A percentile compares a stretch with the other conserved stretches of the same genome.
phyloP scores from a whole-genome alignment of 2,329 filamentous ascomycete species.

The Colletotrichum liaoningense region DNA sequence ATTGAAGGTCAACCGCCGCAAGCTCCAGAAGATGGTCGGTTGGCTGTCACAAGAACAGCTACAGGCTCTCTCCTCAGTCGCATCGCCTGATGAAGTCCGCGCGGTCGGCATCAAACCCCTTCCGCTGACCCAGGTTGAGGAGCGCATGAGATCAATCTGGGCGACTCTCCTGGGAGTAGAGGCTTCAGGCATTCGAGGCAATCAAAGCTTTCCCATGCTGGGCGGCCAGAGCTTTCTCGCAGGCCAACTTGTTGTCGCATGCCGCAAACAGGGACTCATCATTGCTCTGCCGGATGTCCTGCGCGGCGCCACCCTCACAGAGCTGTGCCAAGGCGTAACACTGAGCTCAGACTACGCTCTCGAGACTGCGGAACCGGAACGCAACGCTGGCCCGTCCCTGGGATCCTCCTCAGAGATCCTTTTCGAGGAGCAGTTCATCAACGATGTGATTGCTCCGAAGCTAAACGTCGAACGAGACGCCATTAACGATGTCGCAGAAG shows the following conservation, averaged over 20 bases:
- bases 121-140: constrained; percentile 59
- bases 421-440: constrained; percentile 50
- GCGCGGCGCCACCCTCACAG: constrained; percentile 52
- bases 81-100: constrained; percentile 50
- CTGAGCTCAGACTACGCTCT: constrained; percentile 29
- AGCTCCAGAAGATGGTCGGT: constrained; percentile 57
- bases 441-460: constrained; percentile 54
- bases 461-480: constrained; percentile 54
- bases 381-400: background rate
- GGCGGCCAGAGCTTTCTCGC: constrained; percentile 61
- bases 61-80: constrained; percentile 51
- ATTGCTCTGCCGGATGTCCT: constrained; percentile 58
- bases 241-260: constrained; percentile 55
- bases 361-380: constrained; percentile 5
- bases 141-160: constrained; percentile 61
- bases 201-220: constrained; percentile 57
- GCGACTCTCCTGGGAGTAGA: constrained; percentile 54
- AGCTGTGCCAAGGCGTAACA: constrained; percentile 54
- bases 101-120: constrained; percentile 55
- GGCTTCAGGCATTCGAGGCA: constrained; percentile 52
- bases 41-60: constrained; percentile 57
- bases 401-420: constrained; percentile 24
- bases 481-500: constrained; percentile 61
- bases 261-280: constrained; percentile 54
- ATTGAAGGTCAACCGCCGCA: constrained; percentile 61